Base-by-base conservation (phyloP, 2,329 filamentous ascomycete species). In the Epichloe festucae region DNA sequence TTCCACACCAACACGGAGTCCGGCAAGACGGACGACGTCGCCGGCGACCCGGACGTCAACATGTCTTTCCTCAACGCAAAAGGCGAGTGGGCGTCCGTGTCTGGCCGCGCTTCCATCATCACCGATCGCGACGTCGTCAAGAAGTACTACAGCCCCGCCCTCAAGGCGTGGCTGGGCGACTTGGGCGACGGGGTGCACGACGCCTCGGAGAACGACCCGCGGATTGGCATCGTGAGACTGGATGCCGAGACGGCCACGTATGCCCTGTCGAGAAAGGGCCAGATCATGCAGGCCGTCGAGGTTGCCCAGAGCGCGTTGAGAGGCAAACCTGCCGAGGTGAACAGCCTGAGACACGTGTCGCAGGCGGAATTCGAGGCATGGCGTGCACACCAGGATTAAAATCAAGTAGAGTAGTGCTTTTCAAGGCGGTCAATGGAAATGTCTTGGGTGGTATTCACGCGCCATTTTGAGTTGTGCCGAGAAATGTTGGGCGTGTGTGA, bases 1-100 rank as follows among this genome's bases (percentile, higher is more conserved):
- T 95, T 95, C 77, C 85, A 93, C 73, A 89, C 89, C 63, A 95
- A 95, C 74, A 89, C 87, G 56, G 86, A 91, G 65, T 89, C 87
- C 10, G 82, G 87, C 70, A 95, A 95, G 76, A 89, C 87, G 5
- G 78, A 88, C 66, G 89, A 95, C 62, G 76, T 95, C 42, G 74
- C 79, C 52, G 73, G 74, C 52, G 83, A 94, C 66, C 73, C 83
- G 0, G 78, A 87, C 59, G 77, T 89, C 71, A 94, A 95, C 72
- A 76, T 95, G 57, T 79, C 84, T 46, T 95, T 95, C 74, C 75
- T 91, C 59, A 85, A 85, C 65, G 67, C 69, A 57, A 79, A 79
- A 2, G 87, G 89, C 58, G 83, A 91, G 66, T 95, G 89, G 89
- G 89, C 89, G 0, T 93, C 87, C 2, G 73, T 95, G 55, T 85